A percentile compares a stretch with the other conserved stretches of the same genome.
Conservation (phyloP, 1,139 yeast species). For the Nakaseomyces nivariensis region DNA sequence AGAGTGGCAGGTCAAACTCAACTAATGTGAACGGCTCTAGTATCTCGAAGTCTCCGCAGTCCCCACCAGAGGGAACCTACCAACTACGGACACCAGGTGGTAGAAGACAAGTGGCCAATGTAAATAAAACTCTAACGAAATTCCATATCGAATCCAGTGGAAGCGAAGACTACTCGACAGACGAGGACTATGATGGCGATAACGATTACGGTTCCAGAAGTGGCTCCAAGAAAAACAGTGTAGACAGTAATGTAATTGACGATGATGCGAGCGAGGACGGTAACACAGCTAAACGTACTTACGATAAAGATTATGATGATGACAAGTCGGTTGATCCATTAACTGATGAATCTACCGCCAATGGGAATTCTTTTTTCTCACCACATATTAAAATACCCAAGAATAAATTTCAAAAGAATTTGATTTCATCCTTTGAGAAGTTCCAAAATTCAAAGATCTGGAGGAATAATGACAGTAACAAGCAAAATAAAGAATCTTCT, state of each 20-base stretch:
- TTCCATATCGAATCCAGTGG: slow-evolving; percentile 22
- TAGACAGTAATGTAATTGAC: slow-evolving; percentile 3
- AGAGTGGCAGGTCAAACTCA: slow-evolving; percentile 1
- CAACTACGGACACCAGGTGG: neutral
- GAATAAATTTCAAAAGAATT: neutral
- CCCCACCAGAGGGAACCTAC: neutral
- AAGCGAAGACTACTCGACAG: slow-evolving; percentile 20
- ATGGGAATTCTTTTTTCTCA: neutral
- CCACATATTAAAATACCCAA: neutral
- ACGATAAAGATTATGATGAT: neutral
- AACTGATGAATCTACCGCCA: neutral
- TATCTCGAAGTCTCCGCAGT: neutral
- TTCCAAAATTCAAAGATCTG: slow-evolving; percentile 1
- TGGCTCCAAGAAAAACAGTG: neutral
- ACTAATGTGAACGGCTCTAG: neutral
- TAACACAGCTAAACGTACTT: neutral
- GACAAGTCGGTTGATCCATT: neutral
- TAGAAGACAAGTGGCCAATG: neutral
- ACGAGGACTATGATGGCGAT: slow-evolving; percentile 15
- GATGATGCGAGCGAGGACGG: slow-evolving; percentile 3
- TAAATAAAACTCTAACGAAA: slow-evolving; percentile 5
- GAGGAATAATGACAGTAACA: neutral
- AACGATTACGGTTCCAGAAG: slow-evolving; percentile 1
- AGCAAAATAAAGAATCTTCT: neutral
- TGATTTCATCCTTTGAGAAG: slow-evolving; percentile 2